These are phyloP conservation scores for Sphagnum contortum DNA, from an alignment of 225 moss, liverwort and hornwort species.

Conservation along the genomic window DNA sequence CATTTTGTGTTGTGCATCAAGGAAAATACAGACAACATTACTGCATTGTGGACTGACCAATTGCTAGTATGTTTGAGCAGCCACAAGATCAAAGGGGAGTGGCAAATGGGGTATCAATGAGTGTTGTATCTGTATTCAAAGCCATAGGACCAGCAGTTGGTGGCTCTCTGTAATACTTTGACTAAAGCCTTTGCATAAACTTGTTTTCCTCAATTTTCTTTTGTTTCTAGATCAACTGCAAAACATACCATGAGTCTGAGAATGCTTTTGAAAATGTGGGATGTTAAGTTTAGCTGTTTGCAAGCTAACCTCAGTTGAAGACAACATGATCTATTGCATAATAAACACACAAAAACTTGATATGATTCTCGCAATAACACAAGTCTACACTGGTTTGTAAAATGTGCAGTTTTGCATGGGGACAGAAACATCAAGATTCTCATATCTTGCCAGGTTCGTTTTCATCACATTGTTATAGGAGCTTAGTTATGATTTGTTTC, in stretches of 20 bases:
- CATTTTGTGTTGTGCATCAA: too few relatives aligned
- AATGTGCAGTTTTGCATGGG: conserved; percentile 29
- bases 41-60: too few relatives aligned
- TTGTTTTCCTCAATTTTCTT: too few relatives aligned
- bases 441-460: conserved; percentile 12
- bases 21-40: too few relatives aligned
- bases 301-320: not conserved
- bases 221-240: too few relatives aligned
- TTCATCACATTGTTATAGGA: too few relatives aligned
- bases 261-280: too few relatives aligned
- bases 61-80: not conserved
- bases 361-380: not conserved
- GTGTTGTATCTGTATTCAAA: conserved; percentile 18
- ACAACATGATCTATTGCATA: not conserved
- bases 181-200: too few relatives aligned
- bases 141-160: conserved; percentile 14
- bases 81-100: conserved; percentile 10
- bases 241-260: too few relatives aligned
- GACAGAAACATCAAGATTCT: conserved; percentile 17
- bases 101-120: conserved; percentile 19
- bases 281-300: too few relatives aligned
- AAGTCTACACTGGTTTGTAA: not conserved
- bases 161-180: conserved; percentile 15
- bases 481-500: too few relatives aligned
- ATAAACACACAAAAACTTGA: not conserved